phyloP scores from a whole-genome alignment of 2,329 filamentous ascomycete species.

The Arthrobotrys musiformis region DNA sequence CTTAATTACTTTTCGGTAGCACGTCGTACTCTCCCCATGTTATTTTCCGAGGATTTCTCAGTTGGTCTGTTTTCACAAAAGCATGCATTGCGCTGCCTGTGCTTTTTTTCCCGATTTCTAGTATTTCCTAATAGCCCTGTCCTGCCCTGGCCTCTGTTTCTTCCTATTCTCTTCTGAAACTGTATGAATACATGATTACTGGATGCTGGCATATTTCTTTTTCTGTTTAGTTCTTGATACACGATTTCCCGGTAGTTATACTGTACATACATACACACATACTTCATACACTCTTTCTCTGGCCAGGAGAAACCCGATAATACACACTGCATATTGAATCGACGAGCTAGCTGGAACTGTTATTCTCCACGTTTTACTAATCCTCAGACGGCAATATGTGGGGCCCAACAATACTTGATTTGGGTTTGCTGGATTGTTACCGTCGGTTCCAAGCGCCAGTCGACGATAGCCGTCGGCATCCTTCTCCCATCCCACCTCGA shows the following conservation, averaged over 20 bases:
- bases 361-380: constrained; percentile 33
- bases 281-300: background rate
- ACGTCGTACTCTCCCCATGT: background rate
- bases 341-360: no score
- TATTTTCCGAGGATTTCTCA: background rate
- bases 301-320: constrained; percentile 3
- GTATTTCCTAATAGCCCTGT: constrained; percentile 1
- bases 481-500: constrained; percentile 25
- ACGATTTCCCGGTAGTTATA: background rate
- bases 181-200: constrained; percentile 51
- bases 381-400: constrained; percentile 13
- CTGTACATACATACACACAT: constrained; percentile 23
- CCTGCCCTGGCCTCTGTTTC: no score
- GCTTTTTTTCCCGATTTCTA: no score
- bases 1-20: background rate
- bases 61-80: constrained; percentile 12
- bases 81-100: constrained; percentile 19
- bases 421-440: constrained; percentile 34
- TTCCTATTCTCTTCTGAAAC: constrained; percentile 31
- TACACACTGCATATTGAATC: constrained; percentile 19
- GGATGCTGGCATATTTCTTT: constrained; percentile 35
- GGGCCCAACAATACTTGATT: constrained; percentile 25
- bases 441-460: constrained; percentile 48
- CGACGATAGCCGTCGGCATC: constrained; percentile 27
- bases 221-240: constrained; percentile 14